phyloP scores from a whole-genome alignment of 2,329 filamentous ascomycete species.

The Phialocephala sp. region DNA sequence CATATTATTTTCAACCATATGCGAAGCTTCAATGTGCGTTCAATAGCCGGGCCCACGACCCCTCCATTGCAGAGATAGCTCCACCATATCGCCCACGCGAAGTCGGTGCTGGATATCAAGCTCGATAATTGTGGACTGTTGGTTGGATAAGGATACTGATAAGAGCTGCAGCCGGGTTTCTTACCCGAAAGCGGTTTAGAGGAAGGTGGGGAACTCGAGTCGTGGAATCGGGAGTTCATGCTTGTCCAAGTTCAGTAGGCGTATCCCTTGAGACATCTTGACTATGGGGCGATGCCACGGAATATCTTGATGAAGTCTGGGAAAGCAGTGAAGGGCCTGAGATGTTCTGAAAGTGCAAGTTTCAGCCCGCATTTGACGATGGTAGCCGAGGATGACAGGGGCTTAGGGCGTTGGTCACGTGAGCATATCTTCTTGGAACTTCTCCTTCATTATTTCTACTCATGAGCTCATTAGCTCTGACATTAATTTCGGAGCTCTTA shows the following conservation, averaged over 20 bases:
- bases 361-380: background rate
- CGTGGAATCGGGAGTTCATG: background rate
- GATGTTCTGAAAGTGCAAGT: background rate
- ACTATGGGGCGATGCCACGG: background rate
- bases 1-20: constrained; percentile 21
- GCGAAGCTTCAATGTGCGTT: constrained; percentile 25
- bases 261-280: constrained; percentile 22
- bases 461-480: too few relatives aligned
- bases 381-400: background rate
- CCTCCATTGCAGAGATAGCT: constrained; percentile 28
- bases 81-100: constrained; percentile 23
- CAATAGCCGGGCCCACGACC: constrained; percentile 20
- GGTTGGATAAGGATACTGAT: constrained; percentile 33
- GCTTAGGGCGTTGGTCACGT: background rate
- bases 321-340: background rate
- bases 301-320: background rate
- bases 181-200: constrained; percentile 32
- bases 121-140: constrained; percentile 27
- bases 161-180: constrained; percentile 27
- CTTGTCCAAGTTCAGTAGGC: constrained; percentile 29
- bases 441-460: background rate
- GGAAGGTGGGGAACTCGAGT: constrained; percentile 26
- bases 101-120: constrained; percentile 17
- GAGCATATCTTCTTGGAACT: background rate
- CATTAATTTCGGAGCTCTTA: too few relatives aligned